Conservation (phyloP, 805 yeast genomes). For the Sugiyamaella chiloensis region DNA sequence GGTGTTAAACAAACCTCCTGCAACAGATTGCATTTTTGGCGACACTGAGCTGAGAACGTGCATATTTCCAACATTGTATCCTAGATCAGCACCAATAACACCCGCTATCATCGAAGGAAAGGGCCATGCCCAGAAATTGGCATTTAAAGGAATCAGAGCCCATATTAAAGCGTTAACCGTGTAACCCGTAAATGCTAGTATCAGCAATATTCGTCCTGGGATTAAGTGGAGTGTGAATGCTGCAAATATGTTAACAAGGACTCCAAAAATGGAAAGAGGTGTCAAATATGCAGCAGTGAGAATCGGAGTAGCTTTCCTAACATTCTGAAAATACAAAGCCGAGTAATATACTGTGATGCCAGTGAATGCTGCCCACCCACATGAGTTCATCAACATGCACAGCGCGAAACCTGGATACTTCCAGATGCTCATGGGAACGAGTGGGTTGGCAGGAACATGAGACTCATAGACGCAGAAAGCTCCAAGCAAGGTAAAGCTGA, state of each 20-base stretch:
- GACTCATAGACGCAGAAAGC: conserved; percentile 40
- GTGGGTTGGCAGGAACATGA: conserved; percentile 41
- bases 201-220: conserved; percentile 40
- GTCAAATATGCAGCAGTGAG: conserved; percentile 44
- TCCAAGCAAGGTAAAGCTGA: conserved; percentile 37
- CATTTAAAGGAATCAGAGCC: conserved; percentile 38
- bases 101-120: conserved; percentile 42
- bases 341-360: conserved; percentile 42
- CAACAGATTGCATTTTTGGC: conserved; percentile 40
- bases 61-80: conserved; percentile 46
- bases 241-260: conserved; percentile 44
- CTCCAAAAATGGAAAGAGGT: conserved; percentile 44
- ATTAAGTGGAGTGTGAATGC: conserved; percentile 45
- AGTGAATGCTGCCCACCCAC: conserved; percentile 44
- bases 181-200: conserved; percentile 38
- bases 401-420: conserved; percentile 38
- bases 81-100: conserved; percentile 48
- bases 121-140: conserved; percentile 45
- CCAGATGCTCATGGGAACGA: conserved; percentile 48
- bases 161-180: conserved; percentile 40
- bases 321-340: conserved; percentile 43
- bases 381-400: conserved; percentile 37
- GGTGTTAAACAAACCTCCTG: conserved; percentile 50
- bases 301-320: conserved; percentile 39
- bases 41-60: conserved; percentile 43